Evolutionary conservation across 148 eudicot species (phyloP).

Genomic region (Diospyros lotus): DNA sequence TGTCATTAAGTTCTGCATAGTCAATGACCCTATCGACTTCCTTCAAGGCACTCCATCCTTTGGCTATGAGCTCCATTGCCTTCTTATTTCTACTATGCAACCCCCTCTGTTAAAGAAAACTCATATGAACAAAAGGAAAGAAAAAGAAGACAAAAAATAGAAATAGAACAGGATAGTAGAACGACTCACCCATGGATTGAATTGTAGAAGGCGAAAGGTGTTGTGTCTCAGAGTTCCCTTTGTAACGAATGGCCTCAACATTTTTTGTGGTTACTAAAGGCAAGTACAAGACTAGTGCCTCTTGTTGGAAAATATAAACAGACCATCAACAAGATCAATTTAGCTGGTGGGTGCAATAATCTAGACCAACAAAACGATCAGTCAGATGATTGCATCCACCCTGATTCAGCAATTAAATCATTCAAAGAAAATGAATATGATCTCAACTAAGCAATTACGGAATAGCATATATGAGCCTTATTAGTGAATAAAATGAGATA

Average conservation of each 20-base stretch:
- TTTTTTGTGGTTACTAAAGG: conserved; percentile 8
- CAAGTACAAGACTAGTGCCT: not conserved
- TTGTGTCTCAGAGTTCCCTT: conserved; percentile 27
- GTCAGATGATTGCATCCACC: no score
- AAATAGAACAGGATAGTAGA: not conserved
- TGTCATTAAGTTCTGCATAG: conserved; percentile 71
- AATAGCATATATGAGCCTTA: no score
- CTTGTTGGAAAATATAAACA: not conserved
- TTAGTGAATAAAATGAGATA: no score
- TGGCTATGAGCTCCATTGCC: conserved; percentile 86
- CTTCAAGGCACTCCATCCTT: conserved; percentile 85
- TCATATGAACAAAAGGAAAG: conserved; percentile 1
- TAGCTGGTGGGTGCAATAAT: not conserved
- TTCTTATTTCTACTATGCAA: conserved; percentile 87
- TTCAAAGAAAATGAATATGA: no score
- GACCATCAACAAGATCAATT: not conserved
- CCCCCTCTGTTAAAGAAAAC: conserved; percentile 41
- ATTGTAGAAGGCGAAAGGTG: conserved; percentile 15
- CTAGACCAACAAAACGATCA: no score
- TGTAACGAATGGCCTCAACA: conserved; percentile 38
- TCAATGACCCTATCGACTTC: conserved; percentile 95
- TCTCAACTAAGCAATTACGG: no score
- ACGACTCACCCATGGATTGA: conserved; percentile 37
- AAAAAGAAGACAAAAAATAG: not conserved
- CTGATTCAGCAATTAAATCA: no score